A percentile compares a stretch with the other conserved stretches of the same genome.
These are phyloP conservation scores for Piromyces finnis DNA, from an alignment of 192 early-diverging fungal species.

Conservation along the genomic window DNA sequence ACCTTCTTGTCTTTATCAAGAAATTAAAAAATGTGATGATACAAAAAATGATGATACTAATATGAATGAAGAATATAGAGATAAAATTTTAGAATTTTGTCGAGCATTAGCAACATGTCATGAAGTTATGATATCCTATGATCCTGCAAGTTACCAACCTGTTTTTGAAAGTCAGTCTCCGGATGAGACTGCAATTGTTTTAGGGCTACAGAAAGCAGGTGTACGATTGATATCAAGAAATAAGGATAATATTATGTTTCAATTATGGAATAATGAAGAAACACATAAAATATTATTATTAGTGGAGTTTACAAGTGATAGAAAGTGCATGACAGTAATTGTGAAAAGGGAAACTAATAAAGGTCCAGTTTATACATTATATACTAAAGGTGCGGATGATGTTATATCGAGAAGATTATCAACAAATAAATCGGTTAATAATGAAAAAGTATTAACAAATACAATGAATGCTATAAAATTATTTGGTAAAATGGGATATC, in stretches of 20 bases:
- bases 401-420: background rate
- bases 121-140: conserved; percentile 22
- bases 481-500: conserved; percentile 1
- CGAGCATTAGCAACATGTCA: background rate
- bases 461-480: background rate
- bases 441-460: background rate
- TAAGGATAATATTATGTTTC: background rate
- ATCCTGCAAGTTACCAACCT: conserved; percentile 7
- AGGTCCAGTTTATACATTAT: background rate
- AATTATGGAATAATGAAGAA: background rate
- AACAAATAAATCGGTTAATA: background rate
- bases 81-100: conserved; percentile 3
- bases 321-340: conserved; percentile 80
- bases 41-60: too few relatives aligned
- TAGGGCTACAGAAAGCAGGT: conserved; percentile 1
- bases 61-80: background rate
- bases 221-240: background rate
- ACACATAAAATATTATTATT: conserved; percentile 41
- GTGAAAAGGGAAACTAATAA: conserved; percentile 7
- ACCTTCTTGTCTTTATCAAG: background rate
- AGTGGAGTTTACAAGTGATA: conserved; percentile 71
- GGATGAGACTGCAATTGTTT: conserved; percentile 30
- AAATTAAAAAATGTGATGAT: background rate
- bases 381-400: background rate
- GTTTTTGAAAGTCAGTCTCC: conserved; percentile 8